Evolutionary conservation across 228 moss, liverwort and hornwort species (phyloP).

Genomic region (Sphagnum fallax): DNA sequence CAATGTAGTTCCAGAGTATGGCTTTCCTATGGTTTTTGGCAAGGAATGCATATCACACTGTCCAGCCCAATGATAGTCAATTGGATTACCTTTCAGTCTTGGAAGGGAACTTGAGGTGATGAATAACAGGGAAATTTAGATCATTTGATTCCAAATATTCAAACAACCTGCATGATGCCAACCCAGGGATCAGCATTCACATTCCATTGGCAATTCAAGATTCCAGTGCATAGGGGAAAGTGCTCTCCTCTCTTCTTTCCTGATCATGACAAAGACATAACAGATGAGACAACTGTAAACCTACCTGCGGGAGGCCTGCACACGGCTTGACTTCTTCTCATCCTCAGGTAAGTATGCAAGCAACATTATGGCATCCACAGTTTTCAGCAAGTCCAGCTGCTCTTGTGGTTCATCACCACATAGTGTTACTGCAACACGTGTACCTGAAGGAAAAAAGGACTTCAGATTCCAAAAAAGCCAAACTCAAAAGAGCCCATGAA

Average conservation of each 20-base stretch:
- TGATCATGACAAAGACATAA: no score
- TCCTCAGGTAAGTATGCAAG: conserved; percentile 70
- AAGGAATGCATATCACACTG: no score
- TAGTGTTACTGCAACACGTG: conserved; percentile 71
- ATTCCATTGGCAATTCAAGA: not conserved
- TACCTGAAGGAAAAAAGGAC: conserved; percentile 26
- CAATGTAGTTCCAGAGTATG: no score
- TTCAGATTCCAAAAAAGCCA: no score
- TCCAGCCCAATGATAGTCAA: not conserved
- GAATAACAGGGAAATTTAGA: conserved; percentile 73
- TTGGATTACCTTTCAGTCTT: conserved; percentile 42
- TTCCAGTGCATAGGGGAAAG: no score
- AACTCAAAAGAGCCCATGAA: no score
- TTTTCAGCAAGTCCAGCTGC: conserved; percentile 61
- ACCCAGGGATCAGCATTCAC: not conserved
- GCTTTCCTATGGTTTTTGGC: no score
- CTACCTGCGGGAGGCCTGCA: conserved; percentile 82
- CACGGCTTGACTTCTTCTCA: conserved; percentile 79
- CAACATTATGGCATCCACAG: conserved; percentile 74
- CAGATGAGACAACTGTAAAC: no score
- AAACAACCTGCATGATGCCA: conserved; percentile 51
- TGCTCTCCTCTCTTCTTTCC: no score
- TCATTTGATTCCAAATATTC: conserved; percentile 73
- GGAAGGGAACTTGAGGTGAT: conserved; percentile 74
- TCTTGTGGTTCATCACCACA: conserved; percentile 83